phyloP scores from a whole-genome alignment of 768 basidiomycete species.

The Panellus pusillus region DNA sequence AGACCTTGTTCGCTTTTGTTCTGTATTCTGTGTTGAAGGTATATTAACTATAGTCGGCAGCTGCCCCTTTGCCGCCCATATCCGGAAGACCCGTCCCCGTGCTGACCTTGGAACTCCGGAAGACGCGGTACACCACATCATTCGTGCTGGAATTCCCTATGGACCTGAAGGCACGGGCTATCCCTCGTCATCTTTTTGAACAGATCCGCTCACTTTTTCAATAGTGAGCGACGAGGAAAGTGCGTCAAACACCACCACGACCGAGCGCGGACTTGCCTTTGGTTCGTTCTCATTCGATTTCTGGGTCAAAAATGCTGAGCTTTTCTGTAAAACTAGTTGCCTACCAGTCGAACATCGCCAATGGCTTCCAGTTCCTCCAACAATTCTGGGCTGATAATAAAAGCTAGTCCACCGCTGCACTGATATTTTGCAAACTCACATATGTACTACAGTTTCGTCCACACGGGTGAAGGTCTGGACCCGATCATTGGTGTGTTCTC shows the following conservation, averaged over 20 bases:
- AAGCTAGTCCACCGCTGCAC: conserved; percentile 2
- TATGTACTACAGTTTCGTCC: neutral
- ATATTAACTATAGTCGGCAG: neutral
- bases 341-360: conserved; percentile 18
- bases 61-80: conserved; percentile 9
- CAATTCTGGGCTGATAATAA: conserved; percentile 16
- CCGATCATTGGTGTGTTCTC: neutral
- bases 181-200: conserved; percentile 1
- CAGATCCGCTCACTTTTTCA: neutral
- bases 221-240: conserved; percentile 1
- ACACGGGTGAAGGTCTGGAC: neutral
- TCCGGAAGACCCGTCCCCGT: conserved; percentile 25
- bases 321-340: conserved; percentile 2
- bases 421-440: neutral
- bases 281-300: conserved; percentile 1
- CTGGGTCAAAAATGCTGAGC: neutral
- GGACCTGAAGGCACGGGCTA: conserved; percentile 25
- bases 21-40: neutral
- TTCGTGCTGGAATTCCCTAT: conserved; percentile 38
- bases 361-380: conserved; percentile 21
- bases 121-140: conserved; percentile 23
- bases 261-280: conserved; percentile 19
- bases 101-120: conserved; percentile 20
- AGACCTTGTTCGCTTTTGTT: neutral
- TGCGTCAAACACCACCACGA: conserved; percentile 1